These are phyloP conservation scores for Leishmania gerbilli DNA, from an alignment of 208 protist species.

Conservation along the genomic window DNA sequence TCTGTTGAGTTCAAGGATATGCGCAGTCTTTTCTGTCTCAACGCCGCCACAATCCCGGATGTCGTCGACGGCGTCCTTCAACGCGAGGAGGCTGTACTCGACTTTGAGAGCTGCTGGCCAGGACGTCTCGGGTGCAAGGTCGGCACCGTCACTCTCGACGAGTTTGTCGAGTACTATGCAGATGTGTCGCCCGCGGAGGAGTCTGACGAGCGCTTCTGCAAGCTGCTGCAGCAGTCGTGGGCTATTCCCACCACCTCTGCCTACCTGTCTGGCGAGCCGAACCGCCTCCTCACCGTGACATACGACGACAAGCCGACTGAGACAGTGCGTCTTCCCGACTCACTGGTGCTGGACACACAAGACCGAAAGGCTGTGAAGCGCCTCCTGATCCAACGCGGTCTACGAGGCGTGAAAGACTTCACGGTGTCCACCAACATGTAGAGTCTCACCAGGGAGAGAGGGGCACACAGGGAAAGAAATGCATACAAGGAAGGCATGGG, in stretches of 20 bases:
- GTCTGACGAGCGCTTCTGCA: slow-evolving; percentile 86
- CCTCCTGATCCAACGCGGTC: slow-evolving; percentile 64
- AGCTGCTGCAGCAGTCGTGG: slow-evolving; percentile 69
- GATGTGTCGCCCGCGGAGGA: slow-evolving; percentile 83
- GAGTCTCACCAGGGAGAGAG: not conserved
- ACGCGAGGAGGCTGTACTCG: slow-evolving; percentile 72
- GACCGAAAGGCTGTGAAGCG: slow-evolving; percentile 54
- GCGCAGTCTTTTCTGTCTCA: slow-evolving; percentile 65
- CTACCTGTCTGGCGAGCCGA: slow-evolving; percentile 51
- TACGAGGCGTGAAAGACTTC: slow-evolving; percentile 67
- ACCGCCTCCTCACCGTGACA: slow-evolving; percentile 57
- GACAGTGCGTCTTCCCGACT: slow-evolving; percentile 65
- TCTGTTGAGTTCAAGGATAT: slow-evolving; percentile 81
- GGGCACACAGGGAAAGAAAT: not conserved
- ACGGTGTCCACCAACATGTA: slow-evolving; percentile 14
- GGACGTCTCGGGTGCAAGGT: slow-evolving; percentile 59
- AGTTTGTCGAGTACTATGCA: slow-evolving; percentile 92
- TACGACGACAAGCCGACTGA: slow-evolving; percentile 66
- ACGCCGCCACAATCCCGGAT: slow-evolving; percentile 64
- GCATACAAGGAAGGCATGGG: not conserved
- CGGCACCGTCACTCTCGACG: slow-evolving; percentile 69
- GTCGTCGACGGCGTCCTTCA: slow-evolving; percentile 63
- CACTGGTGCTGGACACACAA: slow-evolving; percentile 53
- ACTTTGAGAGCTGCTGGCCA: slow-evolving; percentile 84
- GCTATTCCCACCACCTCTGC: slow-evolving; percentile 67